Conservation (phyloP, 208 protist genomes). For the Trypanosoma rangeli region DNA sequence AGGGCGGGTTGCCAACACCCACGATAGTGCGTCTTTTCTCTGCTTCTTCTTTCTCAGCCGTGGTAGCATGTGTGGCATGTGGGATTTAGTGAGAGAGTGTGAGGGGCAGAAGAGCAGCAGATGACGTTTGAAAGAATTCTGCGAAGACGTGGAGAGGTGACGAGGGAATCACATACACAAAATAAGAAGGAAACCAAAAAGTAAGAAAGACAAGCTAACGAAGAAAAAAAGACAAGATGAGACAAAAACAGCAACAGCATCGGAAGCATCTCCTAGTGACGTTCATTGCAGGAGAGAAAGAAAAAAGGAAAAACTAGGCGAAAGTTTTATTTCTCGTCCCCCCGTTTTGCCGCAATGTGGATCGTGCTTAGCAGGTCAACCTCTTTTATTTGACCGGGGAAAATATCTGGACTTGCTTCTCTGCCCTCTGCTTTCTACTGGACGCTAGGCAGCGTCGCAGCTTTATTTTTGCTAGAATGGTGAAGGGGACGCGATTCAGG, state of each 20-base stretch:
- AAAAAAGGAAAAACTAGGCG: background rate
- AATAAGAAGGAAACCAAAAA: background rate
- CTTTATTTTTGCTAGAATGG: background rate
- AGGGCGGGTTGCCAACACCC: background rate
- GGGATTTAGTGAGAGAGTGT: background rate
- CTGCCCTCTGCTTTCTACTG: background rate
- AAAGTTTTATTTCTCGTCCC: background rate
- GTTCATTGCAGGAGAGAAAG: background rate
- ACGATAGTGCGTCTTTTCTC: background rate
- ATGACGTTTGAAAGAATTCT: background rate
- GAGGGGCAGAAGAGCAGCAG: background rate
- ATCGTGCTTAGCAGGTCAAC: background rate
- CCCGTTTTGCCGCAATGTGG: background rate
- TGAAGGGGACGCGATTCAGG: background rate
- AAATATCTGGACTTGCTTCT: background rate
- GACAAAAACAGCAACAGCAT: background rate
- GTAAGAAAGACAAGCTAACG: background rate
- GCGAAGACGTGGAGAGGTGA: background rate
- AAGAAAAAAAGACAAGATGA: background rate
- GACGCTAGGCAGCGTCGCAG: background rate
- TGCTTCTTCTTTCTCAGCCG: background rate
- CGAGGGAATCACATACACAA: background rate
- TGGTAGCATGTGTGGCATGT: background rate
- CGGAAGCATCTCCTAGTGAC: too few species aligned
- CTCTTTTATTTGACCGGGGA: background rate